Base-by-base conservation (phyloP, 2,329 filamentous ascomycete genomes). In the Dactylellina drechsleri region DNA sequence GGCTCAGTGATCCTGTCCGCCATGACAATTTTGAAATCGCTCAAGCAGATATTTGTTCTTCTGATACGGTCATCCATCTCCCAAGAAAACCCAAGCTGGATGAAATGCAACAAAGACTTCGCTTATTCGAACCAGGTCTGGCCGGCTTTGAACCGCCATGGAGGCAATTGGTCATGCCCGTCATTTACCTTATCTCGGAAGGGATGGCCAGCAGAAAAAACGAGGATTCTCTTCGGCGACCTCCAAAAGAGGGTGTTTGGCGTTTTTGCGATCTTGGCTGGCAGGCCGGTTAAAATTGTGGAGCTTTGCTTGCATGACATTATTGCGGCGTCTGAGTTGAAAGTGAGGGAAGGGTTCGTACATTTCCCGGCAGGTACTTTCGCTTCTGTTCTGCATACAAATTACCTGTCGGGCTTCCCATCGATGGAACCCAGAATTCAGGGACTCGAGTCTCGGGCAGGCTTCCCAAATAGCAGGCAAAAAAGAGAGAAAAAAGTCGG, bases 151-250 rank as follows among this genome's bases (percentile, higher is more conserved):
- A 67, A 74, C 62, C 62, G 62, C 62, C 36, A 66, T 54, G 49
- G 36, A 43, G 41, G 59, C 26, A 64, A 65, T 28, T 59, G 62
- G 62, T 74, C 70, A 74, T 62, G 56, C 62, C 43, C 58, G 62
- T 53, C 57, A 74, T 67, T 66, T 57, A 74, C 57, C 70, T 67
- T 74, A 74, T 74, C 70, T 66, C 70, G 70, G 70, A 64, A 74
- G 53, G 59, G 70, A 67, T 60, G 57, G 49, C 56, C 68, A 65
- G 62, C 54, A 73, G 36, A 70, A 70, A 54, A 50, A 57, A 41
- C 66, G 53, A 53, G 66, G 58, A 31, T 59, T 58, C 57, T 71
- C 59, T 71, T 74, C 70, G 70, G 70, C 70, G 70, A 74, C 70
- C 70, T 74, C 49, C 58, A 47, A 58, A 59, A 64, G 62, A 59